Percentiles rank a stretch among this genome's conserved stretches.
Conservation (phyloP, 2,329 filamentous ascomycete species). For the Colletotrichum orchidophilum region DNA sequence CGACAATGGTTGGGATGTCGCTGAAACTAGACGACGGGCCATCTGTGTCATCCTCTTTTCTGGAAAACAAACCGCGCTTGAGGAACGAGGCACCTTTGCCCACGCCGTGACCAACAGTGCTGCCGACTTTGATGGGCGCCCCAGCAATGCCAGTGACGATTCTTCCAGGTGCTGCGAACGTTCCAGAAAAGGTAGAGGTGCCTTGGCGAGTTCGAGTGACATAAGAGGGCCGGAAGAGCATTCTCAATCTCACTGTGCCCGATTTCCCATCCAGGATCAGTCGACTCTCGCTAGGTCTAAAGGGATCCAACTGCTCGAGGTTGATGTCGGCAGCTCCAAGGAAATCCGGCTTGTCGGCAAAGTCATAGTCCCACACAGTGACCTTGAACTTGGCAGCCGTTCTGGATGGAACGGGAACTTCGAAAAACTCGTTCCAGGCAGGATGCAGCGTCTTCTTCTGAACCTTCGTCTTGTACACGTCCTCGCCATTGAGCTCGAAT, state of each 20-base stretch:
- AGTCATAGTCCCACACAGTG: conserved; percentile 94
- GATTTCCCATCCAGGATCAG: conserved; percentile 89
- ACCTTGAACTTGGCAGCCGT: conserved; percentile 85
- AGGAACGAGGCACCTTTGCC: conserved; percentile 92
- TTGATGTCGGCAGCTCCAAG: conserved; percentile 82
- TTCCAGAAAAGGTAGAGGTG: conserved; percentile 91
- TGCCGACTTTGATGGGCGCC: conserved; percentile 90
- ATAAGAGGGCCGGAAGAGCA: conserved; percentile 94
- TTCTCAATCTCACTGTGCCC: conserved; percentile 80
- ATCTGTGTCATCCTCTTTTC: conserved; percentile 69
- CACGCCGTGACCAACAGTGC: conserved; percentile 78
- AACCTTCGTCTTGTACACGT: conserved; percentile 93
- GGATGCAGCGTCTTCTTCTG: conserved; percentile 97
- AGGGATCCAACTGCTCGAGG: conserved; percentile 84
- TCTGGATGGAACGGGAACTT: conserved; percentile 81
- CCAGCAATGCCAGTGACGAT: conserved; percentile 85
- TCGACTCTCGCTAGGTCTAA: conserved; percentile 78
- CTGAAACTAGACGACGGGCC: conserved; percentile 46
- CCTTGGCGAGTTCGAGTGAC: conserved; percentile 88
- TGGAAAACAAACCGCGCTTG: conserved; percentile 81
- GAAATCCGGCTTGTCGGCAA: conserved; percentile 92
- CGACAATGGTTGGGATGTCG: conserved; percentile 51
- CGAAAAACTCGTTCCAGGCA: conserved; percentile 96
- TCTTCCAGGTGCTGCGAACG: conserved; percentile 86
- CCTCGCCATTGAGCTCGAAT: conserved; percentile 88